A percentile compares a stretch with the other conserved stretches of the same genome.
phyloP scores from a whole-genome alignment of 2,329 filamentous ascomycete genomes.

The Colletotrichum theobromicola region DNA sequence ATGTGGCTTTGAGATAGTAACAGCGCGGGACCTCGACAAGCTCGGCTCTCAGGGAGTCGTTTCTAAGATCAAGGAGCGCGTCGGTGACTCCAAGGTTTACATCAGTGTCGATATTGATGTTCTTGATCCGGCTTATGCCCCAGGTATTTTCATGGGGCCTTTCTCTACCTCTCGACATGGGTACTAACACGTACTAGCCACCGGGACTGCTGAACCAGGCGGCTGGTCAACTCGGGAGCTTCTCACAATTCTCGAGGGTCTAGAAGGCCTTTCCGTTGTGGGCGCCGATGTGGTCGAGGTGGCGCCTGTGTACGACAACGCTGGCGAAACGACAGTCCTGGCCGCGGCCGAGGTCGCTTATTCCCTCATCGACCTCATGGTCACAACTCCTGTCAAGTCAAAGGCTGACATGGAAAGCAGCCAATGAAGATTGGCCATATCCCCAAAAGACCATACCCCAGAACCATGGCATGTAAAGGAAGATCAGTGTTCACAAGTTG shows the following conservation, averaged over 20 bases:
- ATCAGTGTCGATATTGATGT: conserved; percentile 83
- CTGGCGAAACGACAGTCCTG: conserved; percentile 74
- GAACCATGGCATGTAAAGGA: background rate
- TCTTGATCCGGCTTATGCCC: conserved; percentile 71
- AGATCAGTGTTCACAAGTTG: background rate
- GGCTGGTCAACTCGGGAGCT: conserved; percentile 83
- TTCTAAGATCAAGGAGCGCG: conserved; percentile 62
- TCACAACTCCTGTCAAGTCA: conserved; percentile 43
- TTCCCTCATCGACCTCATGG: conserved; percentile 72
- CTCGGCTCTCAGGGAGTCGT: conserved; percentile 70
- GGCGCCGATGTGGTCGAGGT: conserved; percentile 85
- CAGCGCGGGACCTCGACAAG: conserved; percentile 72
- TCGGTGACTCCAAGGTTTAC: conserved; percentile 63
- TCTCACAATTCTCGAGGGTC: conserved; percentile 73
- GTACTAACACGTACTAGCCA: conserved; percentile 46
- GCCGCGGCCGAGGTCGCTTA: conserved; percentile 76
- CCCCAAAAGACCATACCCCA: background rate
- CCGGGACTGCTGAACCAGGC: conserved; percentile 79
- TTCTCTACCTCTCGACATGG: background rate
- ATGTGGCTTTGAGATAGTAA: conserved; percentile 64
- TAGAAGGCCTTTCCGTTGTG: conserved; percentile 74
- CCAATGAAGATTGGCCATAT: background rate
- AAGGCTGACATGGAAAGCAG: background rate
- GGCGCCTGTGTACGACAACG: conserved; percentile 76
- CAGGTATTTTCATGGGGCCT: conserved; percentile 43